Conservation (phyloP, 495 filamentous ascomycete genomes). For the Talaromyces stipitatus region DNA sequence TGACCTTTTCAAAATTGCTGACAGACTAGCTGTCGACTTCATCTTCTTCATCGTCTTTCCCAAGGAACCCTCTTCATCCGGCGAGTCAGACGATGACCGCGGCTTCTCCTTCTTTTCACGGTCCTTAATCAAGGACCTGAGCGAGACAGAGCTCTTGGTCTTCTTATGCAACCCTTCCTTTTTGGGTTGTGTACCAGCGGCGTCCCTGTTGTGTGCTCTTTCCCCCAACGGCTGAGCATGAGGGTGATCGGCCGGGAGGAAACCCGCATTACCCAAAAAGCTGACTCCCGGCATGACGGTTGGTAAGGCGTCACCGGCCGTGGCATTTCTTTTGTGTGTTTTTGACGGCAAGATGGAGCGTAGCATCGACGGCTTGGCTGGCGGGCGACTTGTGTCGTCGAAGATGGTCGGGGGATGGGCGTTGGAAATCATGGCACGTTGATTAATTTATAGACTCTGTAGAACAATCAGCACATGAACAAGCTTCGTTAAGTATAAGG, state of each 20-base stretch:
- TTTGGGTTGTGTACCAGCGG: slow-evolving; percentile 19
- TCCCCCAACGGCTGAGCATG: slow-evolving; percentile 24
- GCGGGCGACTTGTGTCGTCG: slow-evolving; percentile 32
- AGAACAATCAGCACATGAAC: neutral
- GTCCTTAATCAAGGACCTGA: slow-evolving; percentile 52
- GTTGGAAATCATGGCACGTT: slow-evolving; percentile 31
- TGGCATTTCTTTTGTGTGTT: slow-evolving; percentile 32
- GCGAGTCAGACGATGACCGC: slow-evolving; percentile 26
- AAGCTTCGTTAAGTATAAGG: neutral
- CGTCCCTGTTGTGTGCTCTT: slow-evolving; percentile 32
- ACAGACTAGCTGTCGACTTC: slow-evolving; percentile 75
- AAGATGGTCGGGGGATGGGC: slow-evolving; percentile 35
- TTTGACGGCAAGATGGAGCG: slow-evolving; percentile 37
- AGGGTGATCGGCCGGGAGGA: slow-evolving; percentile 21
- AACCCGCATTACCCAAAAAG: slow-evolving; percentile 12
- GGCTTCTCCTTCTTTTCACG: slow-evolving; percentile 46
- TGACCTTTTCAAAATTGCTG: slow-evolving; percentile 42
- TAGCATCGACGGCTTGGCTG: slow-evolving; percentile 34
- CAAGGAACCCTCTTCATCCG: slow-evolving; percentile 22
- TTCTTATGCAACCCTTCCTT: slow-evolving; percentile 49
- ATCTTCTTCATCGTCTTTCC: slow-evolving; percentile 53
- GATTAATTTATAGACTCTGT: no score
- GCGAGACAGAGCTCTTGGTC: slow-evolving; percentile 57
- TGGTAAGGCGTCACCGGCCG: slow-evolving; percentile 27
- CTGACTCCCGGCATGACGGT: slow-evolving; percentile 9